Conservation (phyloP, 306 rosid species). For the Canavalia gladiata region DNA sequence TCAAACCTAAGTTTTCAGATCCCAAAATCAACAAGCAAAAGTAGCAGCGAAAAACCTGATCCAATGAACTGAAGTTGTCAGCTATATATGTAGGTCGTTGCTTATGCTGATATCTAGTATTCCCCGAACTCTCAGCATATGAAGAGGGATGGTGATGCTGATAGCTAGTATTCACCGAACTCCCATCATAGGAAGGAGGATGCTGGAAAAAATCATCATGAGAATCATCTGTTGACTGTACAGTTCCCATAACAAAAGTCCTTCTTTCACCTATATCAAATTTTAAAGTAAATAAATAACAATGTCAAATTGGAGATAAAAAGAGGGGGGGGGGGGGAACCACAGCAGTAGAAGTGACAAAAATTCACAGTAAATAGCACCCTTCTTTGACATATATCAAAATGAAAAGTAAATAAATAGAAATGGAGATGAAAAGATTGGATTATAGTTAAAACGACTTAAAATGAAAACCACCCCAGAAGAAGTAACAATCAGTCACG, state of each 20-base stretch:
- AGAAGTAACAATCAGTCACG: not conserved
- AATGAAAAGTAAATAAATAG: not conserved
- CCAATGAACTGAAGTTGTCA: conserved; percentile 79
- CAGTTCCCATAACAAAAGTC: conserved; percentile 65
- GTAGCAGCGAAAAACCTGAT: conserved; percentile 64
- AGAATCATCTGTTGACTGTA: conserved; percentile 56
- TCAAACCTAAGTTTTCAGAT: not conserved
- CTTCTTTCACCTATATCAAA: conserved; percentile 48
- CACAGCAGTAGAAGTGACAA: not conserved
- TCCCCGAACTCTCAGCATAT: conserved; percentile 52
- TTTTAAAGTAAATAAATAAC: conserved; percentile 9
- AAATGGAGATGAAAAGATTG: not conserved
- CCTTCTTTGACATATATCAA: conserved; percentile 46
- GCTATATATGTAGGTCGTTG: conserved; percentile 57
- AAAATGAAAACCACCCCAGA: not conserved
- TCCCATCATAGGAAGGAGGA: conserved; percentile 47
- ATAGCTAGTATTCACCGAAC: conserved; percentile 45
- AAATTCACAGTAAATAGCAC: not conserved
- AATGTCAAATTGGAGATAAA: conserved; percentile 21
- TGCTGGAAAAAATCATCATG: conserved; percentile 34
- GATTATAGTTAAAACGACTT: not conserved
- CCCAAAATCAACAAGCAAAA: conserved; percentile 23
- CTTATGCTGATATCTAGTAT: conserved; percentile 46
- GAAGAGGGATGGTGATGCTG: conserved; percentile 17
- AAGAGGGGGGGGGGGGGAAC: not conserved